Evolutionary conservation across 495 filamentous ascomycete genomes (phyloP).

Genomic region (Neurospora sp.): DNA sequence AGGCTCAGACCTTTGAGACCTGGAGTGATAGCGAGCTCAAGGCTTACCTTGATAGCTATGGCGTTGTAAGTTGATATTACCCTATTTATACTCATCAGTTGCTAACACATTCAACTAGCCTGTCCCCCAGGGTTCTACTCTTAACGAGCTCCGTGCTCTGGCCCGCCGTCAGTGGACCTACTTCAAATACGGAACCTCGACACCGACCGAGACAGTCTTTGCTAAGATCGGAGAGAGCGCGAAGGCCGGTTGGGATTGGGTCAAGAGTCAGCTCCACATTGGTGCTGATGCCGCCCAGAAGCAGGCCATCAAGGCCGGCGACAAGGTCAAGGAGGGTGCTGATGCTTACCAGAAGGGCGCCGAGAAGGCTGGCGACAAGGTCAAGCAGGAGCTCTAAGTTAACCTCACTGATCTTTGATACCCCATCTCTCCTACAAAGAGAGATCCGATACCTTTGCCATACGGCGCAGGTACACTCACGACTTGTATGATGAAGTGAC

Average conservation of each 20-base stretch:
- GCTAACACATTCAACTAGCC: conserved; percentile 18
- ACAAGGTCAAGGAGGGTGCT: conserved; percentile 23
- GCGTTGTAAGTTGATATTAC: conserved; percentile 36
- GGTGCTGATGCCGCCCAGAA: conserved; percentile 56
- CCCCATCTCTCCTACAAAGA: background rate
- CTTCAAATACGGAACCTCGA: conserved; percentile 67
- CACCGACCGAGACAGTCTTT: conserved; percentile 52
- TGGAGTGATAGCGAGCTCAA: conserved; percentile 77
- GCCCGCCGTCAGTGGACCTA: conserved; percentile 64
- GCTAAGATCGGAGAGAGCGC: conserved; percentile 49
- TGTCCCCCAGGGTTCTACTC: conserved; percentile 57
- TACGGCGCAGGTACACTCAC: background rate
- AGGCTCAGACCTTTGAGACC: conserved; percentile 62
- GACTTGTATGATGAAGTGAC: background rate
- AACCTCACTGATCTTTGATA: background rate
- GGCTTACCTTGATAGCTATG: conserved; percentile 71
- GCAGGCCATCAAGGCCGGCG: conserved; percentile 29
- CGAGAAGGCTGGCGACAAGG: conserved; percentile 1
- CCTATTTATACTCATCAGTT: background rate
- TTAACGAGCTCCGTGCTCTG: conserved; percentile 55
- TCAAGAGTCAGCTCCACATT: conserved; percentile 46
- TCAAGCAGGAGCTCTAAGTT: conserved; percentile 15
- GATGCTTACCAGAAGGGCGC: background rate
- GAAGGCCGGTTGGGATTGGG: conserved; percentile 45
- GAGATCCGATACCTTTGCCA: background rate